Evolutionary conservation across 75 land plant genomes (phyloP).

Genomic region (Pinus taeda): DNA sequence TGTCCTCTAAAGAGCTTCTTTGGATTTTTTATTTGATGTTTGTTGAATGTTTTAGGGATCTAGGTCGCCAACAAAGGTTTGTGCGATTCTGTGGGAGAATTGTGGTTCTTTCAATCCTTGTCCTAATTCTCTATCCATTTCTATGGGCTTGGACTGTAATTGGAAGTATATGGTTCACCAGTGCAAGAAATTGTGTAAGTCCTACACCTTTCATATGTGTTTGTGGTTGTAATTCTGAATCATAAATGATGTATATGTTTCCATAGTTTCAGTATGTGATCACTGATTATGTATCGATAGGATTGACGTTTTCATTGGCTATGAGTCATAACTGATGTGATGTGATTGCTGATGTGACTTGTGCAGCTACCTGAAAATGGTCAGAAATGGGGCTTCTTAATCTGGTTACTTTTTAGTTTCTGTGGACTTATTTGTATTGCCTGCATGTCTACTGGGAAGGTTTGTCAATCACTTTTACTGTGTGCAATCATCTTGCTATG

Average conservation of each 20-base stretch:
- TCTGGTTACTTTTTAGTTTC: conserved; percentile 94
- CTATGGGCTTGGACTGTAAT: conserved; percentile 92
- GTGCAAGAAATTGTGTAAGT: conserved; percentile 84
- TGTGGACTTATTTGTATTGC: conserved; percentile 88
- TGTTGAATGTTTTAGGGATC: conserved; percentile 46
- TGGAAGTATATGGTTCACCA: conserved; percentile 90
- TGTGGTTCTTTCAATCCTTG: conserved; percentile 66
- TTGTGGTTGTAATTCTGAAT: conserved; percentile 1
- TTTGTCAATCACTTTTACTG: conserved; percentile 14
- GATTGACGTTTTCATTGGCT: no score
- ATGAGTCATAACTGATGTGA: not conserved
- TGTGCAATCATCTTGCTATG: conserved; percentile 1
- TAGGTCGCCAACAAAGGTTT: conserved; percentile 63
- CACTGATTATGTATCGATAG: not conserved
- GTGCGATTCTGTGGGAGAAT: conserved; percentile 80
- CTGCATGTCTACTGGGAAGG: conserved; percentile 83
- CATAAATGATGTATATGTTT: not conserved
- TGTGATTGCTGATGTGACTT: not conserved
- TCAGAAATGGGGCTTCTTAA: conserved; percentile 95
- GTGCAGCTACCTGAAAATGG: conserved; percentile 90
- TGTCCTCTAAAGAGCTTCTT: not conserved
- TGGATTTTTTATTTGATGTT: not conserved
- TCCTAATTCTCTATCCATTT: conserved; percentile 78
- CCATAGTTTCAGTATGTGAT: not conserved
- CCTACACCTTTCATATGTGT: not conserved